A percentile compares a stretch with the other conserved stretches of the same genome.
Conservation (phyloP, 257 asterid species). For the Solanum neorickii region DNA sequence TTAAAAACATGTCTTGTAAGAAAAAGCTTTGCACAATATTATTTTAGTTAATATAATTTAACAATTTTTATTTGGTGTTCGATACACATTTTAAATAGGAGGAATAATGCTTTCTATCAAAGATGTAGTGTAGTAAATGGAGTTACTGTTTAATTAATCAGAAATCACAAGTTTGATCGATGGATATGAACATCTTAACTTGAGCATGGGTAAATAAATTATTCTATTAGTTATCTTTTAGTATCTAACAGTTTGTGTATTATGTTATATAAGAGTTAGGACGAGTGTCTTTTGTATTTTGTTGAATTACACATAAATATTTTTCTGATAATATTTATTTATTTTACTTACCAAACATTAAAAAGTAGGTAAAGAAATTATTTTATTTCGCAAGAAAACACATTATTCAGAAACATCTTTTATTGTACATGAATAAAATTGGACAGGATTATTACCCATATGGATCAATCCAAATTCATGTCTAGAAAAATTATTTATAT, state of each 20-base stretch:
- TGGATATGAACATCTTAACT: neutral
- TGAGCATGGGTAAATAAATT: neutral
- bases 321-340: neutral
- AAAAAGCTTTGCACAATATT: neutral
- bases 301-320: neutral
- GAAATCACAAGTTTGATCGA: accelerated
- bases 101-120: accelerated
- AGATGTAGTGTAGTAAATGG: neutral
- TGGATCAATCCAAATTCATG: neutral
- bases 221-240: too few relatives aligned
- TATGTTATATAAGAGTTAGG: neutral
- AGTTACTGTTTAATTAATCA: too few relatives aligned
- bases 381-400: neutral
- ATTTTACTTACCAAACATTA: too few relatives aligned
- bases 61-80: neutral
- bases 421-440: neutral
- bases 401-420: neutral
- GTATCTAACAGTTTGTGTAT: neutral
- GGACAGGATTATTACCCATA: neutral
- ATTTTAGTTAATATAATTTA: too few relatives aligned
- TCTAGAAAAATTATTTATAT: too few relatives aligned
- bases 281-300: neutral
- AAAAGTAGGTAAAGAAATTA: too few relatives aligned
- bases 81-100: neutral
- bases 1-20: neutral